A percentile compares a stretch with the other conserved stretches of the same genome.
phyloP scores from a whole-genome alignment of 2,329 filamentous ascomycete species.

The Proliferodiscus dingleyae region DNA sequence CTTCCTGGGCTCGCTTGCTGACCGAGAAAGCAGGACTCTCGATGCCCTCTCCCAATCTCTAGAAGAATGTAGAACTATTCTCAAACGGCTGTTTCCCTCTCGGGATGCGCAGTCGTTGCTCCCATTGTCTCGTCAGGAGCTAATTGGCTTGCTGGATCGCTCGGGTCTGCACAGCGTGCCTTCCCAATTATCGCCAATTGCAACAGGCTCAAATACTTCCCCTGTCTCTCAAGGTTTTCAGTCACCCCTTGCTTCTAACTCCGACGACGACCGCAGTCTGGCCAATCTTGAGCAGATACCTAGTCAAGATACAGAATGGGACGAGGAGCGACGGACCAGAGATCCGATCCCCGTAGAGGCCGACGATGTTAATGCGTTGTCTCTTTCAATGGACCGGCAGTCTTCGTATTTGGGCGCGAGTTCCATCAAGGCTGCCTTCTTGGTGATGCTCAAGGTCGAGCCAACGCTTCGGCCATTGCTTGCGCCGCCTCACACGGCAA shows the following conservation, averaged over 20 bases:
- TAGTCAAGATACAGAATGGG: slow-evolving; percentile 58
- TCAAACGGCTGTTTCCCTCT: slow-evolving; percentile 58
- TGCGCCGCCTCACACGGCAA: slow-evolving; percentile 24
- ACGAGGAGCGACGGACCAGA: slow-evolving; percentile 54
- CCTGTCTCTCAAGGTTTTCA: slow-evolving; percentile 44
- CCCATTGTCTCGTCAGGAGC: slow-evolving; percentile 53
- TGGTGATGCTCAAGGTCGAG: slow-evolving; percentile 57
- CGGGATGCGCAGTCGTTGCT: slow-evolving; percentile 48
- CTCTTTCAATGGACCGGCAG: slow-evolving; percentile 51
- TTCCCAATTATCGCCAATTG: slow-evolving; percentile 46
- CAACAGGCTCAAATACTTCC: slow-evolving; percentile 50
- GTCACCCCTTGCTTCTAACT: slow-evolving; percentile 45
- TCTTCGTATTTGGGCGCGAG: slow-evolving; percentile 68
- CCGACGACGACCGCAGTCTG: slow-evolving; percentile 41
- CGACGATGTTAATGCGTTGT: slow-evolving; percentile 68
- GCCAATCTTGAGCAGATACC: slow-evolving; percentile 64
- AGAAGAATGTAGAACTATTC: slow-evolving; percentile 60
- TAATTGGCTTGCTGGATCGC: slow-evolving; percentile 53
- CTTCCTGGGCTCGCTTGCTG: slow-evolving; percentile 7
- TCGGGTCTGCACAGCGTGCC: slow-evolving; percentile 25
- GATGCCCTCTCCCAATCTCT: slow-evolving; percentile 60
- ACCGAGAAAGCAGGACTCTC: slow-evolving; percentile 42
- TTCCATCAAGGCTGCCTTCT: slow-evolving; percentile 68
- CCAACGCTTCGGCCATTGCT: slow-evolving; percentile 45
- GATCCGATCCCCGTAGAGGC: slow-evolving; percentile 58